Evolutionary conservation across 2,329 filamentous ascomycete species (phyloP), one percentile per base, ranked within the genome.

Genomic region (Aureobasidium sp.): DNA sequence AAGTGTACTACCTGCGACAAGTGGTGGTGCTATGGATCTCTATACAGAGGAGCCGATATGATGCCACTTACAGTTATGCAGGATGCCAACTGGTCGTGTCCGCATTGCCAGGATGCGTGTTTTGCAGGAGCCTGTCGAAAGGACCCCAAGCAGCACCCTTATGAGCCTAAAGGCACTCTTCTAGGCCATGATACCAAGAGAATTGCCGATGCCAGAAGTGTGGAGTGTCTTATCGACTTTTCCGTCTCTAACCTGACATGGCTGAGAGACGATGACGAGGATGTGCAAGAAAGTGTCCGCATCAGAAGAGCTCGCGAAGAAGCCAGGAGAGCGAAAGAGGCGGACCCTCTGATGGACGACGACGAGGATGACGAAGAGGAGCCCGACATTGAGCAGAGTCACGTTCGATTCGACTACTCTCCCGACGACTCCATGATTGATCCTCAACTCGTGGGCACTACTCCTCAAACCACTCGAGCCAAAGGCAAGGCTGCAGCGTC

Each of bases 181-280:
- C 82, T 97, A 2, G 94, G 94, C 0, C 91, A 97, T 69, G 91
- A 97, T 67, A 99, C 94, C 0, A 89, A 86, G 60, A 88, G 89
- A 37, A 87, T 97, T 53, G 93, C 94, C 2, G 94, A 99, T 74
- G 88, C 90, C 57, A 86, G 94, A 64, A 97, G 92, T 69, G 86
- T 96, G 6, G 93, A 97, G 73, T 87, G 86, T 27, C 81, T 97
- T 25, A 91, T 97, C 9, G 91, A 97, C 71, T 97, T 97, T 74
- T 86, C 89, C 29, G 81, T 90, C 44, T 93, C 95, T 59, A 99
- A 99, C 72, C 79, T 96, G 29, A 84, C 82, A 45, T 97, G 91
- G 91, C 77, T 97, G 52, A 82, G 83, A 58, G 85, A 85, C 61
- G 64, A 65, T 48, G 64, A 65, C 29, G 77, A 79, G 62, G 77